These are phyloP conservation scores for Fagopyrum esculentum DNA, from an alignment of 148 eudicot genomes.

Conservation along the genomic window DNA sequence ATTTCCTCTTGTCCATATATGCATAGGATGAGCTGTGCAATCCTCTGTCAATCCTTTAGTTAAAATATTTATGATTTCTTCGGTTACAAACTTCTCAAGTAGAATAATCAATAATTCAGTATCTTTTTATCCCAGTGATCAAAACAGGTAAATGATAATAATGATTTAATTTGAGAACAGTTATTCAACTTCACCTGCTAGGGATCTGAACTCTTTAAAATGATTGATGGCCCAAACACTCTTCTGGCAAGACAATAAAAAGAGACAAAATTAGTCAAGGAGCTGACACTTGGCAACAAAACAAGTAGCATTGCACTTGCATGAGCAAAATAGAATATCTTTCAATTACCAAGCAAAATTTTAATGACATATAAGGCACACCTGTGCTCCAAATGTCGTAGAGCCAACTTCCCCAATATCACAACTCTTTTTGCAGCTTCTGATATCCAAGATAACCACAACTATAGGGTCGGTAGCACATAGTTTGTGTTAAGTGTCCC, in stretches of 20 bases:
- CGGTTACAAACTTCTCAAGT: not conserved
- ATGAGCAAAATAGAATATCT: not conserved
- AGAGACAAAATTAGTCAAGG: not conserved
- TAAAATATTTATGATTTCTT: not conserved
- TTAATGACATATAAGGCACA: not conserved
- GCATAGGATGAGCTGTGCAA: not conserved
- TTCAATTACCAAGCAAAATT: no score
- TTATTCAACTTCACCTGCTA: slow-evolving; percentile 7
- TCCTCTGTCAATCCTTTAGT: not conserved
- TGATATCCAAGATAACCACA: not conserved
- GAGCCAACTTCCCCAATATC: not conserved
- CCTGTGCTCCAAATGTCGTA: not conserved
- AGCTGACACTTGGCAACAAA: not conserved
- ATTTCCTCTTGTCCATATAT: not conserved
- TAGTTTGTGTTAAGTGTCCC: not conserved
- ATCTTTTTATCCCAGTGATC: not conserved
- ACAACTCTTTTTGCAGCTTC: not conserved
- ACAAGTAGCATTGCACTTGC: not conserved
- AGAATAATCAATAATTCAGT: not conserved
- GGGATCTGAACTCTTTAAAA: not conserved
- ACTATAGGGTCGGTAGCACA: not conserved
- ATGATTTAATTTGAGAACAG: not conserved
- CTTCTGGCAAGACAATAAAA: slow-evolving; percentile 7
- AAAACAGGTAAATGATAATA: not conserved
- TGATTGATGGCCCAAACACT: not conserved